Percentiles rank a stretch among this genome's conserved stretches.
Evolutionary conservation across 176 grass and related monocot species (phyloP).

Genomic region (Tuctoria greenei): DNA sequence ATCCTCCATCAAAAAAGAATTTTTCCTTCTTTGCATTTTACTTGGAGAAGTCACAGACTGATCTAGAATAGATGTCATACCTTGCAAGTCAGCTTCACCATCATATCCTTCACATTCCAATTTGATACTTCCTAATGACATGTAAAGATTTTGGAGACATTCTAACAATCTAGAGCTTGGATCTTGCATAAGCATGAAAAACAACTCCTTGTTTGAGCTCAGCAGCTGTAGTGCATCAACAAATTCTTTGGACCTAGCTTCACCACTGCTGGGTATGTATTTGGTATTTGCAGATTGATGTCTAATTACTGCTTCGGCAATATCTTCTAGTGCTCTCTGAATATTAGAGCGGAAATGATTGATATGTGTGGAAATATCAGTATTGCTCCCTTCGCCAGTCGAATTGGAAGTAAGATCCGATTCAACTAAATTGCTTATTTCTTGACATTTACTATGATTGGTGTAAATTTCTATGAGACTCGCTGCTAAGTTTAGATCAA

Average conservation of each 20-base stretch:
- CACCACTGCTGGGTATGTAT: constrained; percentile 13
- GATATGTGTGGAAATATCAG: constrained; percentile 20
- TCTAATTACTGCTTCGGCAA: constrained; percentile 60
- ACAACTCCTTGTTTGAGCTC: constrained; percentile 59
- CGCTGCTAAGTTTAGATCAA: constrained; percentile 61
- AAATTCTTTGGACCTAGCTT: constrained; percentile 55
- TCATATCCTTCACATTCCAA: constrained; percentile 30
- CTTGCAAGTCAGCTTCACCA: constrained; percentile 34
- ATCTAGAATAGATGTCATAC: constrained; percentile 19
- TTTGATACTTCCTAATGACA: constrained; percentile 37
- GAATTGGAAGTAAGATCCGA: constrained; percentile 25
- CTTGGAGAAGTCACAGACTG: constrained; percentile 33
- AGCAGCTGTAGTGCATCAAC: constrained; percentile 55
- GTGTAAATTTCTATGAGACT: constrained; percentile 62
- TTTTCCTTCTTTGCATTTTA: constrained; percentile 44
- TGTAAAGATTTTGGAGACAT: constrained; percentile 57
- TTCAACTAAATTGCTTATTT: constrained; percentile 27
- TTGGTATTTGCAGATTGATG: constrained; percentile 50
- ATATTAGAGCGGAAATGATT: constrained; percentile 45
- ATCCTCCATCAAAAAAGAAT: constrained; percentile 62
- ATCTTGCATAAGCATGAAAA: constrained; percentile 74
- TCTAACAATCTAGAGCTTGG: constrained; percentile 60
- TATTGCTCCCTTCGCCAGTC: constrained; percentile 28
- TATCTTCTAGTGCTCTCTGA: constrained; percentile 66
- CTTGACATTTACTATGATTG: constrained; percentile 40